A percentile compares a stretch with the other conserved stretches of the same genome.
These are phyloP conservation scores for Fraxinus paxiana DNA, from an alignment of 305 asterid genomes.

Conservation along the genomic window DNA sequence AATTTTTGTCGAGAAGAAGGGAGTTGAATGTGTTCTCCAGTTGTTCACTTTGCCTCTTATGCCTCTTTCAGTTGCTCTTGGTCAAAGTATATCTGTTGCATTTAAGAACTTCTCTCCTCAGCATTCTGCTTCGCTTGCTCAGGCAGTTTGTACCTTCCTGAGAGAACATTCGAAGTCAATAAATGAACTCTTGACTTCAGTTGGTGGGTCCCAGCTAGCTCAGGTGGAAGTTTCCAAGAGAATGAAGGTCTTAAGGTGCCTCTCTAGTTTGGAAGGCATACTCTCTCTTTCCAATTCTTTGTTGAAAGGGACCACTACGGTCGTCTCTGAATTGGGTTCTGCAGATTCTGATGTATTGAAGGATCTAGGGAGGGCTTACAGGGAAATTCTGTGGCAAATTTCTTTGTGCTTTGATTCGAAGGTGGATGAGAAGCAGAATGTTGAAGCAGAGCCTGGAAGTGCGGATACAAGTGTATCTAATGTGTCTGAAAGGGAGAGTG, in stretches of 20 bases:
- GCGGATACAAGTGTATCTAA: slow-evolving; percentile 54
- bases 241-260: slow-evolving; percentile 67
- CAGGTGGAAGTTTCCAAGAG: slow-evolving; percentile 69
- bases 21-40: slow-evolving; percentile 86
- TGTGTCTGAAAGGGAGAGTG: slow-evolving; percentile 85
- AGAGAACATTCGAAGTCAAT: slow-evolving; percentile 70
- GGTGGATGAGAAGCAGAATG: slow-evolving; percentile 64
- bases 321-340: slow-evolving; percentile 83
- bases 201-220: slow-evolving; percentile 64
- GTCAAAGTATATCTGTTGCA: slow-evolving; percentile 84
- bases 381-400: slow-evolving; percentile 82
- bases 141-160: slow-evolving; percentile 73
- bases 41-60: slow-evolving; percentile 72
- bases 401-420: slow-evolving; percentile 71
- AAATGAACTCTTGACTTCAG: slow-evolving; percentile 60
- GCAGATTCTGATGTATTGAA: slow-evolving; percentile 85
- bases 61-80: slow-evolving; percentile 80
- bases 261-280: slow-evolving; percentile 85
- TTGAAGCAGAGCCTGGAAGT: slow-evolving; percentile 61
- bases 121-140: slow-evolving; percentile 92
- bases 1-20: slow-evolving; percentile 89
- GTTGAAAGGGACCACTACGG: slow-evolving; percentile 73
- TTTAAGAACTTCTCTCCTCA: slow-evolving; percentile 92
- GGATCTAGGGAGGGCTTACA: slow-evolving; percentile 87
- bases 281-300: slow-evolving; percentile 77